phyloP scores from a whole-genome alignment of 1,284 basidiomycete genomes.

The Pascua sp. region DNA sequence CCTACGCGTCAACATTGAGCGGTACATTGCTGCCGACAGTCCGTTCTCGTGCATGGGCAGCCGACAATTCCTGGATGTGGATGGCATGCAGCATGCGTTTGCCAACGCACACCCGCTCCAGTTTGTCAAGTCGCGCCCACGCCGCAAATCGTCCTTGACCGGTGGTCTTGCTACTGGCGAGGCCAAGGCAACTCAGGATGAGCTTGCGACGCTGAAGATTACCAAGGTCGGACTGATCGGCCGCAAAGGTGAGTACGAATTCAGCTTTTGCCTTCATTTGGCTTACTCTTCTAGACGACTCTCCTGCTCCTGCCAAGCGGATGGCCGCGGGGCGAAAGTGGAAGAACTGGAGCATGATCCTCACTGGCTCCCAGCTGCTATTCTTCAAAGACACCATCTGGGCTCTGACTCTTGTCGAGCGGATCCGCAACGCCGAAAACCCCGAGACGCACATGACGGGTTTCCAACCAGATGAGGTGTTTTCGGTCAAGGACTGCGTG shows the following conservation, averaged over 20 bases:
- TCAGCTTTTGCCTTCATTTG: not conserved
- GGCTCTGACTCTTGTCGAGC: conserved; percentile 60
- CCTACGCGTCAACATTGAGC: conserved; percentile 70
- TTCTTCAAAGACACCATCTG: conserved; percentile 82
- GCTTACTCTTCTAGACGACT: conserved; percentile 59
- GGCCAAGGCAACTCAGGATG: conserved; percentile 11
- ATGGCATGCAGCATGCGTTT: conserved; percentile 66
- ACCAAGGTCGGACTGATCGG: conserved; percentile 77
- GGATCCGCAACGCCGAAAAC: conserved; percentile 50
- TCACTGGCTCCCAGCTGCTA: conserved; percentile 86
- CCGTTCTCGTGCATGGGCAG: conserved; percentile 77
- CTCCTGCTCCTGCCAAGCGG: conserved; percentile 68
- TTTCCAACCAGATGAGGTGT: conserved; percentile 81
- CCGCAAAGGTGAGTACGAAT: conserved; percentile 68
- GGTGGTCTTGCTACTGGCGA: not conserved
- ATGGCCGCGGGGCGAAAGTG: conserved; percentile 77
- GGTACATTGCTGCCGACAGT: conserved; percentile 61
- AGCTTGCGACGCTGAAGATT: conserved; percentile 60
- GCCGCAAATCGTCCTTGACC: conserved; percentile 17
- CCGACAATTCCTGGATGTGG: conserved; percentile 64
- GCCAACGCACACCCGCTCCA: conserved; percentile 67
- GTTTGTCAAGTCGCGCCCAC: conserved; percentile 27
- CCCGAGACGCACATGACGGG: conserved; percentile 52
- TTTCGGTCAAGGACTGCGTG: conserved; percentile 72
- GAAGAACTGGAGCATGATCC: conserved; percentile 77